Evolutionary conservation across 2,329 filamentous ascomycete genomes (phyloP).

Genomic region (Hypoxylon sp.): DNA sequence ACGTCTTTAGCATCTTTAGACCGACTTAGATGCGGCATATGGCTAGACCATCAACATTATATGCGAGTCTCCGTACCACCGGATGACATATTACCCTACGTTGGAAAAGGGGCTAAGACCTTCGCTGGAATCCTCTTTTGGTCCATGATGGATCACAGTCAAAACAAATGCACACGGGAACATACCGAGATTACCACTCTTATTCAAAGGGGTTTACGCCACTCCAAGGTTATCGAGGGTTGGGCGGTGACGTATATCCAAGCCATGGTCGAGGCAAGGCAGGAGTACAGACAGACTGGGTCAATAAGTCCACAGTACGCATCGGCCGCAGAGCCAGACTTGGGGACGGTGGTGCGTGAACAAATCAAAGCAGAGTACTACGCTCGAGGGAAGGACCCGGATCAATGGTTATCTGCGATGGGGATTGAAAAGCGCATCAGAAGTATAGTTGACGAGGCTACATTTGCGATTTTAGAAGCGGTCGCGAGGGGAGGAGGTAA

Average conservation of each 20-base stretch:
- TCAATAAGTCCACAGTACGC: constrained; percentile 34
- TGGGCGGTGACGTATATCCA: constrained; percentile 28
- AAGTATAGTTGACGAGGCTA: constrained; percentile 17
- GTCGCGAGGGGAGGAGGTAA: constrained; percentile 28
- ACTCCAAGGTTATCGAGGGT: constrained; percentile 32
- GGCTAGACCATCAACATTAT: constrained; percentile 39
- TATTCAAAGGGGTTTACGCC: constrained; percentile 21
- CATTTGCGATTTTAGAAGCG: constrained; percentile 26
- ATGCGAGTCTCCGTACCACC: constrained; percentile 38
- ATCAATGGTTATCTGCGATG: constrained; percentile 29
- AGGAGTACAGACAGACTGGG: constrained; percentile 34
- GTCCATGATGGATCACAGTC: constrained; percentile 32
- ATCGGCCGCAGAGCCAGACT: constrained; percentile 34
- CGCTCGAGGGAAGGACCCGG: constrained; percentile 32
- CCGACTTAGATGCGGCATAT: constrained; percentile 38
- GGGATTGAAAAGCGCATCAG: constrained; percentile 35
- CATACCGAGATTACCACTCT: constrained; percentile 17
- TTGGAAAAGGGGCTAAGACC: constrained; percentile 33
- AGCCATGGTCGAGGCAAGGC: constrained; percentile 41
- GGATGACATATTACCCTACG: constrained; percentile 39
- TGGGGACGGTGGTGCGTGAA: constrained; percentile 21
- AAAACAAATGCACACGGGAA: constrained; percentile 13
- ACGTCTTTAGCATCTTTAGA: constrained; percentile 9
- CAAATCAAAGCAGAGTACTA: constrained; percentile 33
- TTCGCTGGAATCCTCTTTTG: constrained; percentile 40